Conservation (phyloP, 148 eudicot genomes). For the Cornus suecica region DNA sequence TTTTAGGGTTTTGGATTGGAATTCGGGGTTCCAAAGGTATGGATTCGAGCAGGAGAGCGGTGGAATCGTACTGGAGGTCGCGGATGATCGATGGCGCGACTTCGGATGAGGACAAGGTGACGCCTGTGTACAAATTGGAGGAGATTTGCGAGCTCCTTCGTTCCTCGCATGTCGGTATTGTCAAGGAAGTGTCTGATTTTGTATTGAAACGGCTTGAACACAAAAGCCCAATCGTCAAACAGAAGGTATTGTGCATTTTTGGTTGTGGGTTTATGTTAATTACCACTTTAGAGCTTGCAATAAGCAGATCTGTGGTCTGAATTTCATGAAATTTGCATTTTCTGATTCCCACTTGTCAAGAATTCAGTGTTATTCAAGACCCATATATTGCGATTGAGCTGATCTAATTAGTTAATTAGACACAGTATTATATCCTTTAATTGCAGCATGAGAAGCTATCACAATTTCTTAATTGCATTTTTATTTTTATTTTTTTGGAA, state of each 20-base stretch:
- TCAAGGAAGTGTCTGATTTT: conserved; percentile 65
- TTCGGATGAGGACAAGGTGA: conserved; percentile 72
- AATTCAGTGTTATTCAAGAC: neutral
- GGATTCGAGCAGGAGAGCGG: conserved; percentile 88
- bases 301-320: neutral
- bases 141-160: conserved; percentile 75
- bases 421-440: neutral
- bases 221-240: conserved; percentile 71
- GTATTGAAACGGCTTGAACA: conserved; percentile 70
- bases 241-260: conserved; percentile 42
- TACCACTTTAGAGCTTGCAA: neutral
- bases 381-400: neutral
- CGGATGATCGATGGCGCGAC: conserved; percentile 71
- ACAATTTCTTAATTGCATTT: neutral
- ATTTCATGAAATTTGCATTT: neutral
- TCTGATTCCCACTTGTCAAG: neutral
- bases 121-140: conserved; percentile 78
- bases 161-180: conserved; percentile 58
- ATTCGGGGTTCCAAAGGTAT: conserved; percentile 18
- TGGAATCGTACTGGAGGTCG: conserved; percentile 82
- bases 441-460: neutral
- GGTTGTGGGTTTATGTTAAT: neutral
- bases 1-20: neutral
- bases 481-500: too few relatives aligned
- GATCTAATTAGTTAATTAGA: neutral